Evolutionary conservation across 2,329 filamentous ascomycete genomes (phyloP), one percentile per base, ranked within the genome.

Genomic region (Orbilia javanica): DNA sequence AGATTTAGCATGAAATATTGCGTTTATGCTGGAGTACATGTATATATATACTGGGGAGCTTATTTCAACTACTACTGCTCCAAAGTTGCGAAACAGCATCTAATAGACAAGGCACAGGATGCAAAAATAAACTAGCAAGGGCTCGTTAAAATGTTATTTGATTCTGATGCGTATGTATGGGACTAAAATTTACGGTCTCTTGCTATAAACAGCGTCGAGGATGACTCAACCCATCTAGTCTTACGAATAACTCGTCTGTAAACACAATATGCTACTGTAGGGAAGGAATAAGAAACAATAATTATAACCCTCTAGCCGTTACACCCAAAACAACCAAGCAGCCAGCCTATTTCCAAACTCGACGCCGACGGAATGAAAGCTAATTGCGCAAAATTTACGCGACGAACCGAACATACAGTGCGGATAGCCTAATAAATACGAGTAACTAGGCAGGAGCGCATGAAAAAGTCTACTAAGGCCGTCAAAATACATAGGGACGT

Each of bases 331-430:
- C 18, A 63, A 72, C n/a, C 20, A 31, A 57, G 20, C 36, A 50
- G 10, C 31, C 42, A 29, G 25, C 50, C 29, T n/a, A n/a, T n/a
- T 18, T 39, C 27, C 27, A 67, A 55, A 75, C 36, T 65, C 11
- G 57, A 76, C 72, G 55, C 72, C 72, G 44, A 39, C 46, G 20
- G 57, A 36, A 67, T 70, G 72, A 64, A 76, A 64, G 65, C 72
- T 55, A 76, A 76, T 57, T 53, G 31, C 70, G 22, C 39, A 31
- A 50, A 27, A 62, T n/a, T n/a, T n/a, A n/a, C n/a, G 36, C 36
- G 34, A 63, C 6, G 13, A 62, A 39, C 4, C 22, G 46, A 62
- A 34, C 27, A 25, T 39, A 44, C 29, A 22, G 52, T 2, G n/a
- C 27, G 27, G 29, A 36, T 22, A 39, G 18, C 29, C 8, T 31